Evolutionary conservation across 2,329 filamentous ascomycete genomes (phyloP).

Genomic region (Ambrosiella xylebori): DNA sequence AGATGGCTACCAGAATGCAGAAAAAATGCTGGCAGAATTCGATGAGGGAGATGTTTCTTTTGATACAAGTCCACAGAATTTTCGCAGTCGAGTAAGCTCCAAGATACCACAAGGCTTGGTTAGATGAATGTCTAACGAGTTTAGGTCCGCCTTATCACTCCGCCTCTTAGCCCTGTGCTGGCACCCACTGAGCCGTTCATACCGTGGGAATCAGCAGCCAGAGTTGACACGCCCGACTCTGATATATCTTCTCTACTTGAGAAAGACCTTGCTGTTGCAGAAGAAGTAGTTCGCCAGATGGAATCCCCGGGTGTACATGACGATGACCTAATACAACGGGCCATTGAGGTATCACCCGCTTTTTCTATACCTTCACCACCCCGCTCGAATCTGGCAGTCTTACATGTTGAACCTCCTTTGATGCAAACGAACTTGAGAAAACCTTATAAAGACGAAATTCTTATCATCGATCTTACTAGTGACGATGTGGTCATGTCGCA

Average conservation of each 20-base stretch:
- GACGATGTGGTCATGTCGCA: background rate
- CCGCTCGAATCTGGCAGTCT: background rate
- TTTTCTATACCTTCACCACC: background rate
- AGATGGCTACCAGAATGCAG: background rate
- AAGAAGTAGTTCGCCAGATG: background rate
- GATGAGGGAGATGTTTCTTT: background rate
- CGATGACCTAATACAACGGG: conserved; percentile 2
- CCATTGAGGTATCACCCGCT: background rate
- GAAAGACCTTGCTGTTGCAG: conserved; percentile 2
- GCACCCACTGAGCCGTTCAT: background rate
- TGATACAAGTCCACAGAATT: background rate
- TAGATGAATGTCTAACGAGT: background rate
- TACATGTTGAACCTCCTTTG: conserved; percentile 6
- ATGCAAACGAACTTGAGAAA: background rate
- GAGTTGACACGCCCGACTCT: conserved; percentile 8
- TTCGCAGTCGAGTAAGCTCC: background rate
- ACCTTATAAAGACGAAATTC: background rate
- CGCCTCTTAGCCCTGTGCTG: conserved; percentile 8
- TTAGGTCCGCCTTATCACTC: conserved; percentile 7
- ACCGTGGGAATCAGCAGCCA: conserved; percentile 5
- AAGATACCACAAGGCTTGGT: background rate
- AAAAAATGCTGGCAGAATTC: background rate
- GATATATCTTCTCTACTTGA: conserved; percentile 7
- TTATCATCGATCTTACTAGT: background rate
- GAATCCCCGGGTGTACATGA: background rate